Evolutionary conservation across 129 eudicot species (phyloP), one percentile per base, ranked within the genome.

Genomic region (Flaveria robusta): DNA sequence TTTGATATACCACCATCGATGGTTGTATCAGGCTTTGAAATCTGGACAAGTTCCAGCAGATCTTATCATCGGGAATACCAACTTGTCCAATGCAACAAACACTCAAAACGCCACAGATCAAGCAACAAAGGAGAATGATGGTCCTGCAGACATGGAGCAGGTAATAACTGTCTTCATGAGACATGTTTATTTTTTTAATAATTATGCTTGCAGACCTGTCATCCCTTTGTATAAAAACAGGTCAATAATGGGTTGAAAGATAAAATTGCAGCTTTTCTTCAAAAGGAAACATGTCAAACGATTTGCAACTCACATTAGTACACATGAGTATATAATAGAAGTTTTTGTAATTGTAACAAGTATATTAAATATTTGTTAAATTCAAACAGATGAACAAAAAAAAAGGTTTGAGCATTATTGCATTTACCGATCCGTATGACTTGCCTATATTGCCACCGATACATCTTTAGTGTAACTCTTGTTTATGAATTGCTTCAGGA

Each of bases 1-100:
- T 34, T 63, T 66, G 50, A 39, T 67, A 60, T 54, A 7, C 18
- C 22, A 67, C 7, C 37, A 29, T 63, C 50, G 55, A 52, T 37
- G 20, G 29, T 26, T 71, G 68, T 52, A 49, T 29, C 86, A 94
- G 98, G 98, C 97, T 39, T 88, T 94, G 81, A 89, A 86, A 72
- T 84, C 97, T 5, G 98, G 98, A 66, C 88, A 85, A 86, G 88
- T 94, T 83, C 98, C 98, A 27, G 87, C 84, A 24, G 97, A 94
- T 82, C 82, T 91, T 46, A 71, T 68, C 71, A 77, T 87, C 27
- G 74, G 81, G 56, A 90, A 76, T 75, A 20, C 54, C 77, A 84
- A 79, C 31, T 27, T 15, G 20, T 27, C 66, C 66, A 60, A 12
- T 60, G 66, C 68, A 22, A 41, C 79, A 74, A 81, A 9, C 81